Base-by-base conservation (phyloP, 1,284 basidiomycete genomes). In the Ceratobasidium sp. region DNA sequence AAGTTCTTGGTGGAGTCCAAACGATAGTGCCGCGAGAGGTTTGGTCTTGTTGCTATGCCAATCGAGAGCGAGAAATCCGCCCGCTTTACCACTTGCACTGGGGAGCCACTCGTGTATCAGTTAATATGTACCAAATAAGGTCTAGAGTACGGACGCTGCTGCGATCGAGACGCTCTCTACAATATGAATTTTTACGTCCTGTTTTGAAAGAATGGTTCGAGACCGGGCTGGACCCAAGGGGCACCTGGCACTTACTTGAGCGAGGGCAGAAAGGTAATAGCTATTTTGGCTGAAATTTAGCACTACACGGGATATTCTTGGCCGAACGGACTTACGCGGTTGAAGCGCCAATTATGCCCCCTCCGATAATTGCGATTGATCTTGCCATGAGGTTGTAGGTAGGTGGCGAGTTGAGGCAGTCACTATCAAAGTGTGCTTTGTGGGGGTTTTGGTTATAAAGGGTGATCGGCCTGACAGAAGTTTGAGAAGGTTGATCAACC, bases 11-110 rank as follows among this genome's bases (percentile, higher is more conserved):
- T 97, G 94, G 73, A 97, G 87, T 6, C 80, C 75, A 76, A 90
- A 97, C 5, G 91, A 93, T 52, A 95, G 81, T 47, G 84, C 79
- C 4, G 89, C 89, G 19, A 96, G 80, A 42, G 81, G 80, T 44
- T 82, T 75, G 33, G 82, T 80, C 11, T 81, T 77, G 25, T 76
- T 75, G 1, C 79, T 78, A 75, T 87, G 85, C 87, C 87, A 89
- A 75, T 93, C 89, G 67, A 85, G 83, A 0, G 95, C 93, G 23
- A 98, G 83, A n/a, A 98, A 87, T 0, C 95, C 95, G 1, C 93
- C 95, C 0, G 92, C 90, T 76, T 96, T 96, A 4, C 95, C 95
- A 0, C 88, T 91, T 0, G 94, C 92, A 0, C 89, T 73, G 27
- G 25, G 16, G 23, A 69, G 11, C 16, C 7, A 39, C 56, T 27